Conservation (phyloP, 495 filamentous ascomycete species). For the Aspergillus hancockii region DNA sequence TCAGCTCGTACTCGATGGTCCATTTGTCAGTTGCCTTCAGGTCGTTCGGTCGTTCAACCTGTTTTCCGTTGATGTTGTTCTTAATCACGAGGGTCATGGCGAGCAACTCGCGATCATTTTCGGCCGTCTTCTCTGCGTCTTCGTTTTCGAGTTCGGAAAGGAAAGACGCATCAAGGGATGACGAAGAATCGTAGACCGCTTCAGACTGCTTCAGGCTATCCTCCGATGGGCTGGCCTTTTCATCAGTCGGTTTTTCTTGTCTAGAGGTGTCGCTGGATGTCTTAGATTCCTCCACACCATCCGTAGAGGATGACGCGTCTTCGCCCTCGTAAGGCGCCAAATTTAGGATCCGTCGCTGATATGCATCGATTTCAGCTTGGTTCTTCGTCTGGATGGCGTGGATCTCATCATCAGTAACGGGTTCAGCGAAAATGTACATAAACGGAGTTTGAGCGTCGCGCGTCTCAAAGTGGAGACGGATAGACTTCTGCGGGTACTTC, state of each 20-base stretch:
- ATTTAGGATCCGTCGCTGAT: conserved; percentile 60
- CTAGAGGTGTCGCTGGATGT: conserved; percentile 1
- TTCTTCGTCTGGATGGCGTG: conserved; percentile 69
- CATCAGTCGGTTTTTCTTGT: neutral
- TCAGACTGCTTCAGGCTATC: neutral
- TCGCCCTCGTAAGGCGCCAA: conserved; percentile 21
- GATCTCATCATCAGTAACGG: conserved; percentile 71
- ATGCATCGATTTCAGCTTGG: conserved; percentile 61
- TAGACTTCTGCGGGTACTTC: conserved; percentile 68
- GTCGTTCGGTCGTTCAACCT: conserved; percentile 59
- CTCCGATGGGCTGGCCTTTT: neutral
- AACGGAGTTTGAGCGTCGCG: conserved; percentile 57
- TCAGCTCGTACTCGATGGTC: conserved; percentile 74
- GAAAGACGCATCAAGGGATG: conserved; percentile 3
- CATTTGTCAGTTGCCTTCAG: conserved; percentile 59
- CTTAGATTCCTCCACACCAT: conserved; percentile 14
- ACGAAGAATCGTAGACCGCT: conserved; percentile 4
- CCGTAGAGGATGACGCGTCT: conserved; percentile 19
- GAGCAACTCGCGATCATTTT: conserved; percentile 43
- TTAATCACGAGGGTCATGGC: conserved; percentile 68
- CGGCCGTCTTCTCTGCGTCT: conserved; percentile 3
- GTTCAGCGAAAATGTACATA: conserved; percentile 91
- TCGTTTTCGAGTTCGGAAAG: conserved; percentile 2
- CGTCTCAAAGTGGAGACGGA: conserved; percentile 88
- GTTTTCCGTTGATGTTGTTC: conserved; percentile 69